Percentiles rank a stretch among this genome's conserved stretches.
Conservation (phyloP, 2,329 filamentous ascomycete species). For the Trichophyton schoenleinii region DNA sequence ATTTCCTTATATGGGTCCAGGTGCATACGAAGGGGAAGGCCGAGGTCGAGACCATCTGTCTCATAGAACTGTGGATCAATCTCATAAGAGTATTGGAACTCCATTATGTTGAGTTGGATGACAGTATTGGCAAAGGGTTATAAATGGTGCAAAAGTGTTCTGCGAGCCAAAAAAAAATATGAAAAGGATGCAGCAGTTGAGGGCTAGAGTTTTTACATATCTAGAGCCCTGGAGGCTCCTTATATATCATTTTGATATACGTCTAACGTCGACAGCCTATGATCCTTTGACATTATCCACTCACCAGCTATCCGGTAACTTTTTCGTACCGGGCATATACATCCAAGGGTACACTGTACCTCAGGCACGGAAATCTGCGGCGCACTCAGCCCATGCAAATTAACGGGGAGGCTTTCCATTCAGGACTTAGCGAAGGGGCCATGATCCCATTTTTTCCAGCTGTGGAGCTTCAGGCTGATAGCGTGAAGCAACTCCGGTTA, state of each 20-base stretch:
- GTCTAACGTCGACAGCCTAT: not conserved
- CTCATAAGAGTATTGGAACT: constrained; percentile 17
- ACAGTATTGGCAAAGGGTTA: not conserved
- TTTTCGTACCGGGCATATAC: not conserved
- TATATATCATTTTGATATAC: not conserved
- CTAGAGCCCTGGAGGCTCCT: not conserved
- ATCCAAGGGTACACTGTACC: not conserved
- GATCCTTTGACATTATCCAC: not conserved
- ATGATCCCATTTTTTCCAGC: not conserved
- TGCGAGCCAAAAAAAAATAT: not conserved
- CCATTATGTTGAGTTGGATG: not conserved
- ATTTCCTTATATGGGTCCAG: constrained; percentile 18
- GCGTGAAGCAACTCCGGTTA: not conserved
- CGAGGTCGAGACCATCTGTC: constrained; percentile 19
- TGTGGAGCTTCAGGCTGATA: not conserved
- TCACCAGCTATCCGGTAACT: not conserved
- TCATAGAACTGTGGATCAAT: constrained; percentile 19
- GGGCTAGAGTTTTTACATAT: not conserved
- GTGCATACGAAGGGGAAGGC: constrained; percentile 19
- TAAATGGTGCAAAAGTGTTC: not conserved
- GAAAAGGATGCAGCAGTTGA: not conserved
- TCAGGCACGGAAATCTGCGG: not conserved
- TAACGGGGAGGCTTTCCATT: not conserved
- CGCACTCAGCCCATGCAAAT: not conserved
- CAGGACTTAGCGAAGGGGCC: not conserved